Percentiles rank a stretch among this genome's conserved stretches.
phyloP scores from a whole-genome alignment of 2,329 filamentous ascomycete species.

The Fusarium acutatum region DNA sequence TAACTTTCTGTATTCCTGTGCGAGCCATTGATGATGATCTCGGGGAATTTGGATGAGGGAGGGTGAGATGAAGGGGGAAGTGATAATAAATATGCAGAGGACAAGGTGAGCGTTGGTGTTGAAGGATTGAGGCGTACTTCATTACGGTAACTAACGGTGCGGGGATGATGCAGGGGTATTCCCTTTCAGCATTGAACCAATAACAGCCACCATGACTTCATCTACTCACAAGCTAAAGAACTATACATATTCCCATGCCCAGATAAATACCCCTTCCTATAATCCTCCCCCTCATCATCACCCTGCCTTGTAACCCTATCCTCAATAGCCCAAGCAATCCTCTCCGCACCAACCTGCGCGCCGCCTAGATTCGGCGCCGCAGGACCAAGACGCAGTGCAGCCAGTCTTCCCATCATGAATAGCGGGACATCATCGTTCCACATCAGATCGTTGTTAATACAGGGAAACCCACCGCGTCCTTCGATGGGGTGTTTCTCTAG shows the following conservation, averaged over 20 bases:
- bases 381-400: conserved; percentile 73
- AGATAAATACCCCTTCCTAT: conserved; percentile 43
- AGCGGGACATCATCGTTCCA: conserved; percentile 78
- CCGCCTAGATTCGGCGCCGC: conserved; percentile 79
- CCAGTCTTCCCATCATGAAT: conserved; percentile 75
- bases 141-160: background rate
- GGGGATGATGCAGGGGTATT: background rate
- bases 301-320: conserved; percentile 53
- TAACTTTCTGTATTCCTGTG: conserved; percentile 47
- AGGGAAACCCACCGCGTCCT: conserved; percentile 72
- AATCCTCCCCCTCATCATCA: conserved; percentile 17
- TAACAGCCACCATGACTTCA: background rate
- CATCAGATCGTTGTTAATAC: conserved; percentile 78
- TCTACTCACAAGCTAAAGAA: conserved; percentile 38
- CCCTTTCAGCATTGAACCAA: background rate
- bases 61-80: background rate
- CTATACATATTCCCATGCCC: conserved; percentile 50
- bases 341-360: conserved; percentile 75
- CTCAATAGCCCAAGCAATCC: conserved; percentile 75
- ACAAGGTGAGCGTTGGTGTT: background rate
- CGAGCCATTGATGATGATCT: background rate
- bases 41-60: too few species aligned
- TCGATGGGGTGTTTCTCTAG: conserved; percentile 67
- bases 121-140: background rate
- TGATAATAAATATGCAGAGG: background rate